Evolutionary conservation across 2,329 filamentous ascomycete genomes (phyloP).

Genomic region (Dothideomycetes sp.): DNA sequence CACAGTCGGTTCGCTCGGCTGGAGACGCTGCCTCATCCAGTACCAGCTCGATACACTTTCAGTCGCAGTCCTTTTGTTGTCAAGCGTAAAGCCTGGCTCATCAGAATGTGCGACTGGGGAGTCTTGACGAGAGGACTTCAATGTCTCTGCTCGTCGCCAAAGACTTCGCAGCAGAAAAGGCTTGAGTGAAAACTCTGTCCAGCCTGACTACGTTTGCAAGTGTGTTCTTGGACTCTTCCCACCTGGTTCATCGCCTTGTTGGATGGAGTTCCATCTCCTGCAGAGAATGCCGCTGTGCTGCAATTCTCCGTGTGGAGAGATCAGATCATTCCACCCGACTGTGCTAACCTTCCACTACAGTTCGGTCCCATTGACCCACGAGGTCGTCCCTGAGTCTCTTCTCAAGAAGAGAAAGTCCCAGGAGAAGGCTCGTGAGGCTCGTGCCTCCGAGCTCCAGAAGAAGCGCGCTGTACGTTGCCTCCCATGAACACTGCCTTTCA

Average conservation of each 20-base stretch:
- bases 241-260: not conserved
- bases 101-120: constrained; percentile 54
- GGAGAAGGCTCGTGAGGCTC: constrained; percentile 96
- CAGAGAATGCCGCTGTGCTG: constrained; percentile 89
- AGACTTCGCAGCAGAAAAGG: not conserved
- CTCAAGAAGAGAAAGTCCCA: constrained; percentile 99
- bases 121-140: constrained; percentile 3
- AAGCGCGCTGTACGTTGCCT: constrained; percentile 87
- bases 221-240: not conserved
- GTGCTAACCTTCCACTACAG: constrained; percentile 55
- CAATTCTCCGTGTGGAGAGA: constrained; percentile 85
- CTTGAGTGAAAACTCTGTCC: not conserved
- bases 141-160: constrained; percentile 15
- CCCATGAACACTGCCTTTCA: constrained; percentile 11
- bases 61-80: constrained; percentile 11
- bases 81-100: constrained; percentile 35
- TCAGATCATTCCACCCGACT: constrained; percentile 61
- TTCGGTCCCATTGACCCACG: constrained; percentile 76
- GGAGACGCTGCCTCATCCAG: constrained; percentile 43
- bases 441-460: constrained; percentile 67
- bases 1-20: constrained; percentile 81
- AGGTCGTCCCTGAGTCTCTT: constrained; percentile 97
- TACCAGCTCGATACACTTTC: constrained; percentile 60
- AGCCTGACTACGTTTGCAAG: constrained; percentile 6
- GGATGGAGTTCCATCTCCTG: constrained; percentile 65